phyloP scores from a whole-genome alignment of 441 rosid species.

The Erysimum cheiri region DNA sequence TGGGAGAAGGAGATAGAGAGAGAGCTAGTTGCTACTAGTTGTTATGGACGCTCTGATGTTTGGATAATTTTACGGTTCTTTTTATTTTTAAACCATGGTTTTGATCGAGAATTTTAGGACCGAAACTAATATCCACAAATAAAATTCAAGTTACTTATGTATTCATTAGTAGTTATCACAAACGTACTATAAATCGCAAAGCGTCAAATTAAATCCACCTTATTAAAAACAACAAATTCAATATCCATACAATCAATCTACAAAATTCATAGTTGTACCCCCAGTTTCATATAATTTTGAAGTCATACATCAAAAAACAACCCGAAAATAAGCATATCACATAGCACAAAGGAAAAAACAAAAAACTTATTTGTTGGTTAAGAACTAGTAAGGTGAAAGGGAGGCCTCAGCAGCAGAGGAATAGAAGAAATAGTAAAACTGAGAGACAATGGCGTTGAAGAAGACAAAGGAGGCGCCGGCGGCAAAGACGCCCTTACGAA shows the following conservation, averaged over 20 bases:
- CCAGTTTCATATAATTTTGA: conserved; percentile 23
- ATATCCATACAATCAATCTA: conserved; percentile 17
- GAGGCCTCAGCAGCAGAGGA: conserved; percentile 54
- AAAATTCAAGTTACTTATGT: no score
- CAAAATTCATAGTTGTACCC: conserved; percentile 29
- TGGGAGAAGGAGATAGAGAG: conserved; percentile 20
- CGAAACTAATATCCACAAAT: not conserved
- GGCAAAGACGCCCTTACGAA: conserved; percentile 70
- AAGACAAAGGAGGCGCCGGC: conserved; percentile 73
- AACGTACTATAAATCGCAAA: not conserved
- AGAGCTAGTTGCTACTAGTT: conserved; percentile 8
- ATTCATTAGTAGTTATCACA: not conserved
- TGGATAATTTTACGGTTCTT: not conserved
- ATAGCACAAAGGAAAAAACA: conserved; percentile 1
- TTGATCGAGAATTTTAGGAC: not conserved
- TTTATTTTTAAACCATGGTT: not conserved
- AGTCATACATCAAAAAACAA: not conserved
- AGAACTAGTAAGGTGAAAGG: conserved; percentile 39
- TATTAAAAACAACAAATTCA: conserved; percentile 11
- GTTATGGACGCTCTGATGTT: conserved; percentile 31
- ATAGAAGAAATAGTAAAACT: conserved; percentile 62
- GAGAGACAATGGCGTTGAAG: conserved; percentile 62
- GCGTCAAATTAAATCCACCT: not conserved
- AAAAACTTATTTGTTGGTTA: not conserved
- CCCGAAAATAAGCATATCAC: conserved; percentile 29